Conservation (phyloP, 2,329 filamentous ascomycete species). For the Cryphonectria radicalis region DNA sequence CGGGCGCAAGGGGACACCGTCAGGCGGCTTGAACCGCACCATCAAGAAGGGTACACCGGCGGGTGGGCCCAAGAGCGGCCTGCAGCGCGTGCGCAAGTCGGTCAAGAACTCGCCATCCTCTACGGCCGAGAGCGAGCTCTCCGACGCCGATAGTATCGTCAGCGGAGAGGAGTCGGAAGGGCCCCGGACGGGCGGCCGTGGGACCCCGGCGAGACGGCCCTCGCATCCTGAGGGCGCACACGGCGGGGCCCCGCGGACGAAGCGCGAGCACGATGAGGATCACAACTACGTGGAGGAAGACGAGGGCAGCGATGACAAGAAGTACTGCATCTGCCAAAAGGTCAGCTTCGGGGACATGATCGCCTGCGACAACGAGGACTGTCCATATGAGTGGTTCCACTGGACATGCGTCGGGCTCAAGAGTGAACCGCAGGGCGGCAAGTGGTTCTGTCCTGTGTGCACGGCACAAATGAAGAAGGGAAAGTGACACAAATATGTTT, state of each 20-base stretch:
- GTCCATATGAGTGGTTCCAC: conserved; percentile 86
- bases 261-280: conserved; percentile 37
- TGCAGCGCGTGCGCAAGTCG: conserved; percentile 65
- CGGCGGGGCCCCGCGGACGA: conserved; percentile 36
- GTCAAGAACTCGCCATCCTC: conserved; percentile 66
- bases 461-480: conserved; percentile 54
- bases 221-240: conserved; percentile 29
- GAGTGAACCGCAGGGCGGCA: conserved; percentile 64
- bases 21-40: conserved; percentile 41
- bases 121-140: conserved; percentile 67
- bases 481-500: conserved; percentile 25
- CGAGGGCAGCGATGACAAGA: conserved; percentile 75
- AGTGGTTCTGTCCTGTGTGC: conserved; percentile 70
- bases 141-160: conserved; percentile 60
- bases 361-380: conserved; percentile 82
- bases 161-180: conserved; percentile 57
- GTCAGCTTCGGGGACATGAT: conserved; percentile 89
- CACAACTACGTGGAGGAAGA: conserved; percentile 65
- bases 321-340: conserved; percentile 83
- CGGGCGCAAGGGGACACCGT: conserved; percentile 55
- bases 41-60: conserved; percentile 50
- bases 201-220: conserved; percentile 41
- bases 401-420: conserved; percentile 75
- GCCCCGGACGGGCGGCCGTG: conserved; percentile 40
- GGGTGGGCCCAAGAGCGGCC: conserved; percentile 56